A percentile compares a stretch with the other conserved stretches of the same genome.
These are phyloP conservation scores for Colletotrichum orchidophilum DNA, from an alignment of 2,329 filamentous ascomycete species.

Conservation along the genomic window DNA sequence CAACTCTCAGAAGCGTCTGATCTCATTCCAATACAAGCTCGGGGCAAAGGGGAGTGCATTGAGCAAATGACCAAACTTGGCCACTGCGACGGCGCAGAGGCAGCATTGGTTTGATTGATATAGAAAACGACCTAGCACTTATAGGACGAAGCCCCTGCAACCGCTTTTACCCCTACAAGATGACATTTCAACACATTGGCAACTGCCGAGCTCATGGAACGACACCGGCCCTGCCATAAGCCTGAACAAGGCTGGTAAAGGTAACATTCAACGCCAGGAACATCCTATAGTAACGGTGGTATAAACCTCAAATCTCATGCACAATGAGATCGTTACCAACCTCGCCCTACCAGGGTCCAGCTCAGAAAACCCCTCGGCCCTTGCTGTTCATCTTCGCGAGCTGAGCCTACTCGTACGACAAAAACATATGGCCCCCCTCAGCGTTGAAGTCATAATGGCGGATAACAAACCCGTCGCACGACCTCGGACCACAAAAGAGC, in stretches of 20 bases:
- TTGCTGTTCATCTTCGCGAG: neutral
- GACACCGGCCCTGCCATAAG: too few species aligned
- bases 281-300: neutral
- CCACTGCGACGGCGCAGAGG: neutral
- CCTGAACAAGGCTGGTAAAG: neutral
- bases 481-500: neutral
- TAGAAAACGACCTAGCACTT: neutral
- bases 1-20: neutral
- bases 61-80: neutral
- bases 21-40: neutral
- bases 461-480: neutral
- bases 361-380: neutral
- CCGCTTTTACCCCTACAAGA: neutral
- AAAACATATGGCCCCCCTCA: neutral
- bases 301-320: neutral
- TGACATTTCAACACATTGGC: neutral
- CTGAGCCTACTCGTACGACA: neutral
- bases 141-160: neutral
- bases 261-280: too few species aligned
- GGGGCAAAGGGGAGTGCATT: neutral
- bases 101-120: neutral
- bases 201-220: neutral
- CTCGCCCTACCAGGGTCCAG: neutral
- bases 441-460: slow-evolving; percentile 11
- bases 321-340: neutral